phyloP scores from a whole-genome alignment of 352 stramenopile species.

The Phytopythium cucurbitacearum region DNA sequence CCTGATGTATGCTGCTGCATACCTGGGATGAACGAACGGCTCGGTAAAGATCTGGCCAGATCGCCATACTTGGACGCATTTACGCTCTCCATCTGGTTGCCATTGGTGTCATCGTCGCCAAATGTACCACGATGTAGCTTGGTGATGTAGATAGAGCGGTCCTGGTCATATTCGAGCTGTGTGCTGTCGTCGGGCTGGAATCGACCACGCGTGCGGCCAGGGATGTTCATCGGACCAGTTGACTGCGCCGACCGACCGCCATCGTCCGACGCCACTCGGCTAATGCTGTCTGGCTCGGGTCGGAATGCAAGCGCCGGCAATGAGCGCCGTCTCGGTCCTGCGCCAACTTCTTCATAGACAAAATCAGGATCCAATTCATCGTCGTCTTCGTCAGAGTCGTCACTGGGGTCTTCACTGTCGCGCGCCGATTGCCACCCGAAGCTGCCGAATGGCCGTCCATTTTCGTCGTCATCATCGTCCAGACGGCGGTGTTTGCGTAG shows the following conservation, averaged over 20 bases:
- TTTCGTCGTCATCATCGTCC: conserved; percentile 6
- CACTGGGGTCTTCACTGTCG: conserved; percentile 11
- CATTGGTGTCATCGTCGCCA: conserved; percentile 1
- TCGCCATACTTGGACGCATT: too few species aligned
- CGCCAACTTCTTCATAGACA: conserved; percentile 28
- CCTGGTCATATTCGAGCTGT: conserved; percentile 7
- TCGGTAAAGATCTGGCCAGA: neutral
- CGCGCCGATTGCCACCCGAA: neutral
- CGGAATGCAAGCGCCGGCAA: conserved; percentile 6
- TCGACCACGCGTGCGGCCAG: neutral
- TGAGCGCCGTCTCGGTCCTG: conserved; percentile 8
- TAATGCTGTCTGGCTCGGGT: neutral
- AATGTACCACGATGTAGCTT: conserved; percentile 5
- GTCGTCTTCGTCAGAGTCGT: conserved; percentile 3
- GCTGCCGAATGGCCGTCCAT: too few species aligned
- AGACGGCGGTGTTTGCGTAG: conserved; percentile 12
- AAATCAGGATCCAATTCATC: conserved; percentile 31
- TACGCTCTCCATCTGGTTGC: neutral
- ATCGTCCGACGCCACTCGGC: too few species aligned
- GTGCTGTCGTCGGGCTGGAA: neutral
- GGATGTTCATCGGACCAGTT: too few species aligned
- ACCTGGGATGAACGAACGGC: neutral
- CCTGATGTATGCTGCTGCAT: neutral
- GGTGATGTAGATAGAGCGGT: conserved; percentile 6
- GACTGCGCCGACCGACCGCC: too few species aligned